phyloP scores from a whole-genome alignment of 2,329 filamentous ascomycete species.

The Talaromyces albobiverticillius region DNA sequence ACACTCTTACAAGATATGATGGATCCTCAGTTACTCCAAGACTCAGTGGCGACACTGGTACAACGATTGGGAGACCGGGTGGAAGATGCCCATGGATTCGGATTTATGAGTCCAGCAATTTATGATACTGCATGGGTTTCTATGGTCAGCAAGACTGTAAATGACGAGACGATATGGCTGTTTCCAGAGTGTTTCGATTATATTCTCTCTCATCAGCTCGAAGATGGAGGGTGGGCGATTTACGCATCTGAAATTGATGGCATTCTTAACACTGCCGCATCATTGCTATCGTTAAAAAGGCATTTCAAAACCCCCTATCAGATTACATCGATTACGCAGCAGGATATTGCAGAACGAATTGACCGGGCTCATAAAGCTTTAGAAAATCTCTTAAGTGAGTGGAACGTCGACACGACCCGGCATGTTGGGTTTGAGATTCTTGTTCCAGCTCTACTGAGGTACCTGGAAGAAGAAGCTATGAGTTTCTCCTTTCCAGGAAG shows the following conservation, averaged over 20 bases:
- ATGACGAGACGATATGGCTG: conserved; percentile 22
- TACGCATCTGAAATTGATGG: conserved; percentile 28
- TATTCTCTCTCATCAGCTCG: conserved; percentile 24
- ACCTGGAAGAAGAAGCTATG: conserved; percentile 25
- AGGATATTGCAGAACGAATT: conserved; percentile 17
- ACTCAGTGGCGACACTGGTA: background rate
- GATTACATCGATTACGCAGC: conserved; percentile 8
- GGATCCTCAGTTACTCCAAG: background rate
- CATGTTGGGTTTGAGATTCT: conserved; percentile 38
- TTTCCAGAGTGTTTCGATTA: conserved; percentile 34
- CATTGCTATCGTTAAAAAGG: conserved; percentile 28
- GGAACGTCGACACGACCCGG: conserved; percentile 26
- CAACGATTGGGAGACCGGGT: background rate
- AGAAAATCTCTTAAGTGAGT: conserved; percentile 22
- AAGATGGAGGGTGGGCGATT: conserved; percentile 26
- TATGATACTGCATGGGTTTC: conserved; percentile 38
- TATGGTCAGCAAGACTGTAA: conserved; percentile 16
- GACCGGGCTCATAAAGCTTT: conserved; percentile 20
- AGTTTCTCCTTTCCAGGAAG: conserved; percentile 27
- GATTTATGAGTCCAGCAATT: conserved; percentile 7
- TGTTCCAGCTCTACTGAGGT: conserved; percentile 28
- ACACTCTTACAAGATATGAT: background rate
- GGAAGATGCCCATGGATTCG: conserved; percentile 5
- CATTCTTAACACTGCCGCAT: conserved; percentile 34
- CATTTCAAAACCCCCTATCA: conserved; percentile 19